Base-by-base conservation (phyloP, 345 rosid species). In the Laguncularia racemosa region DNA sequence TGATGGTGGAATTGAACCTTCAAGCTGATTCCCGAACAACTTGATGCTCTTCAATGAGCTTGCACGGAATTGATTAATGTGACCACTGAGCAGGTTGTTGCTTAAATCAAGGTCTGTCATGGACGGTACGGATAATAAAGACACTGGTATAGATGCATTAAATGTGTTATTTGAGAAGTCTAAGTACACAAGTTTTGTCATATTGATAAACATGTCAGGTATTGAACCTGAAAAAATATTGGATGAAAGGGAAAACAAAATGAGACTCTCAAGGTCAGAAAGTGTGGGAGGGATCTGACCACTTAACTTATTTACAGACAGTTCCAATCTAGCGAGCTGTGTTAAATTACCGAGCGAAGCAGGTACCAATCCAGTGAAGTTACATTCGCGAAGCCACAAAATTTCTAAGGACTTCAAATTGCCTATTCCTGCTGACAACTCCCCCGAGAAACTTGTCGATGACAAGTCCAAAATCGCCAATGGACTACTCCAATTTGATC, bases 301-400 rank as follows among this genome's bases (percentile, higher is more conserved):
- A 7, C 18, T 26, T 3, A 53, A 0, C 19, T 16, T 0, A 14
- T 52, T 53, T 33, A 15, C 26, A 23, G 56, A 53, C 18, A 76
- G 52, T 12, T 48, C 43, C 33, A 76, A 58, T 4, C 0, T 0
- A 0, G 58, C 58, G 43, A 76, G 64, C 53, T 64, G 23, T 0
- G 71, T 20, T 15, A 76, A 77, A 46, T 66, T 69, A 1, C 57
- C 72, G 0, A 72, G 16, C 20, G 77, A 68, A 0, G 48, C 20
- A 12, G 81, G 77, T 40, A 76, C n/a, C 1, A 56, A 19, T 14
- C 81, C 72, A n/a, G 18, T 49, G 59, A 76, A 13, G 7, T 43
- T 62, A 46, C 73, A 67, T 3, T 0, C 0, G 16, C 0, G 0
- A 20, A 76, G 56, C 45, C 13, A 6, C 26, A 72, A 60, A 4